Evolutionary conservation across 805 yeast species (phyloP).

Genomic region (Yarrowia phangngaensis): DNA sequence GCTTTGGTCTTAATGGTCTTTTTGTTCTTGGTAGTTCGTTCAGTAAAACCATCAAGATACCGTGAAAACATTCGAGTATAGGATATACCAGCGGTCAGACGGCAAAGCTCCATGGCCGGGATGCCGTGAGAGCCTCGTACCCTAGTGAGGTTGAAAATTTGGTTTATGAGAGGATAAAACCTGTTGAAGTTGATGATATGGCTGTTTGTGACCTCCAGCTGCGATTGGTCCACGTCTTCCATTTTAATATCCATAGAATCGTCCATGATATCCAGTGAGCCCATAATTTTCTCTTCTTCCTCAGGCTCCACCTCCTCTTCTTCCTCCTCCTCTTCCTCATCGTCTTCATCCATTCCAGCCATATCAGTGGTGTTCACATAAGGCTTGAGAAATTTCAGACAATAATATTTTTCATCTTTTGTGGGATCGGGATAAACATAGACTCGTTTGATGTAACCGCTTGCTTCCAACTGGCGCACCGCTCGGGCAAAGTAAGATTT

Average conservation of each 20-base stretch:
- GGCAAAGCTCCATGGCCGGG: slow-evolving; percentile 54
- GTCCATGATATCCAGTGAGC: slow-evolving; percentile 27
- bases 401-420: slow-evolving; percentile 36
- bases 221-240: slow-evolving; percentile 26
- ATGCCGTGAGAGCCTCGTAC: slow-evolving; percentile 49
- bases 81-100: slow-evolving; percentile 51
- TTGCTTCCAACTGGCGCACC: slow-evolving; percentile 34
- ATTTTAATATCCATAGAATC: slow-evolving; percentile 14
- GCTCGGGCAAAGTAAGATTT: slow-evolving; percentile 32
- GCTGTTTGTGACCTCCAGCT: slow-evolving; percentile 4
- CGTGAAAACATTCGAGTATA: slow-evolving; percentile 53
- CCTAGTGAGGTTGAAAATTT: slow-evolving; percentile 51
- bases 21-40: slow-evolving; percentile 37
- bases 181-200: slow-evolving; percentile 42
- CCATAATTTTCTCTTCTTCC: slow-evolving; percentile 34
- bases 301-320: slow-evolving; percentile 33
- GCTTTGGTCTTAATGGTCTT: slow-evolving; percentile 34
- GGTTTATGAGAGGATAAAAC: slow-evolving; percentile 62
- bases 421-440: slow-evolving; percentile 36
- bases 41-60: slow-evolving; percentile 49
- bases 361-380: slow-evolving; percentile 36
- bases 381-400: slow-evolving; percentile 39
- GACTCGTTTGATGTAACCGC: slow-evolving; percentile 36
- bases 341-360: slow-evolving; percentile 35
- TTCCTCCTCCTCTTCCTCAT: slow-evolving; percentile 34